These are phyloP conservation scores for Tarenaya hassleriana DNA, from an alignment of 345 rosid genomes.

Conservation along the genomic window DNA sequence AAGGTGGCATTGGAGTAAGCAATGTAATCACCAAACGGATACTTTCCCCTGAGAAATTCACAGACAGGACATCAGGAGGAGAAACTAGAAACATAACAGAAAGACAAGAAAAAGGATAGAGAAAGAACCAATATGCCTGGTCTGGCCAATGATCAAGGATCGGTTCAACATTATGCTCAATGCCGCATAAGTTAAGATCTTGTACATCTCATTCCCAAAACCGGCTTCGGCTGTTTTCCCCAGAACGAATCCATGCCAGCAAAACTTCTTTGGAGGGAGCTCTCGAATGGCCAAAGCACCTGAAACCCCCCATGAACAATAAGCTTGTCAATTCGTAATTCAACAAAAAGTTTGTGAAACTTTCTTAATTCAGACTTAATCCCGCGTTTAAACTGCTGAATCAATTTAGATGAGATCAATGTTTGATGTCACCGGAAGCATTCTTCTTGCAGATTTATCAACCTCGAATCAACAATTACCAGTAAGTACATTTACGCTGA, in stretches of 20 bases:
- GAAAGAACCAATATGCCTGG: constrained; percentile 99
- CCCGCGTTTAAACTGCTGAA: no score
- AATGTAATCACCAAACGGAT: constrained; percentile 88
- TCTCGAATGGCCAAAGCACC: constrained; percentile 68
- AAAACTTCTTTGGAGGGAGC: constrained; percentile 75
- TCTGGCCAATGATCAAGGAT: constrained; percentile 94
- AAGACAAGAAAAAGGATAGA: constrained; percentile 53
- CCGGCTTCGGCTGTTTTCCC: constrained; percentile 98
- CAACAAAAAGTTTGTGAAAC: neutral
- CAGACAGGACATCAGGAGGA: constrained; percentile 23
- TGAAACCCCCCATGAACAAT: constrained; percentile 16
- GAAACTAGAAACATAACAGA: constrained; percentile 21
- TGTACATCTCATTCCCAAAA: constrained; percentile 96
- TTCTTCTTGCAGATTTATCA: no score
- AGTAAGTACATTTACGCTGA: no score
- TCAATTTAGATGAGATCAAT: no score
- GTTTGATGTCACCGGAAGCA: no score
- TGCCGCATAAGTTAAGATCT: constrained; percentile 86
- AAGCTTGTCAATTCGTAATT: neutral
- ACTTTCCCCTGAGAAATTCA: constrained; percentile 56
- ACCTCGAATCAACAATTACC: no score
- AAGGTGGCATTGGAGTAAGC: constrained; percentile 66
- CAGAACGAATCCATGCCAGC: constrained; percentile 73
- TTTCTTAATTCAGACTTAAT: neutral
- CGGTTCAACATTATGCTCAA: constrained; percentile 85